Evolutionary conservation across 495 filamentous ascomycete genomes (phyloP).

Genomic region (Aspergillus steynii): DNA sequence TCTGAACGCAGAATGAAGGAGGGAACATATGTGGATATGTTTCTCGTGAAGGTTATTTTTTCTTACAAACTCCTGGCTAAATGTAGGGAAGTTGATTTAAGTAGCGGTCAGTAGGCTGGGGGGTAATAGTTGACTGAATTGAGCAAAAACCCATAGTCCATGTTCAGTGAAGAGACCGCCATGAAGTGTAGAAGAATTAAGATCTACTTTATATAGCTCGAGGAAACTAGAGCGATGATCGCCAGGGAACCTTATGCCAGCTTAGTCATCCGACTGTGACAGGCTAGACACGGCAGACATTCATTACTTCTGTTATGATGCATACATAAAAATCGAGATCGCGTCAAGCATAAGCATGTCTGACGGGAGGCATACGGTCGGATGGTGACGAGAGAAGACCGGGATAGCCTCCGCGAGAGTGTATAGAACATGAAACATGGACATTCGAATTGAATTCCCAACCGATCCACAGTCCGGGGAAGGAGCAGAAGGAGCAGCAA

Average conservation of each 20-base stretch:
- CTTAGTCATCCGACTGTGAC: conserved; percentile 19
- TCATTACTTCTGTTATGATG: background rate
- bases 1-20: background rate
- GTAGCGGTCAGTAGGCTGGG: background rate
- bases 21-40: background rate
- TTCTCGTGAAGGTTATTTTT: no score
- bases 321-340: background rate
- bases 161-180: background rate
- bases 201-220: background rate
- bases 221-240: conserved; percentile 17
- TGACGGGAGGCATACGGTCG: no score
- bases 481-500: conserved; percentile 6
- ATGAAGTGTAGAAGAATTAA: background rate
- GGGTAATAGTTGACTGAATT: background rate
- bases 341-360: background rate
- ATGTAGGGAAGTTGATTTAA: background rate
- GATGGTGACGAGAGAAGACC: background rate
- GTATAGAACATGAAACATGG: background rate
- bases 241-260: conserved; percentile 17
- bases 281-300: background rate
- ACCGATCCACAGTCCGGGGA: conserved; percentile 4
- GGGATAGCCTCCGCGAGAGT: background rate
- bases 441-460: background rate
- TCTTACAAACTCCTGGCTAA: background rate
- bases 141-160: background rate